Evolutionary conservation across 1,284 basidiomycete species (phyloP).

Genomic region (Sporisorium exsertum): DNA sequence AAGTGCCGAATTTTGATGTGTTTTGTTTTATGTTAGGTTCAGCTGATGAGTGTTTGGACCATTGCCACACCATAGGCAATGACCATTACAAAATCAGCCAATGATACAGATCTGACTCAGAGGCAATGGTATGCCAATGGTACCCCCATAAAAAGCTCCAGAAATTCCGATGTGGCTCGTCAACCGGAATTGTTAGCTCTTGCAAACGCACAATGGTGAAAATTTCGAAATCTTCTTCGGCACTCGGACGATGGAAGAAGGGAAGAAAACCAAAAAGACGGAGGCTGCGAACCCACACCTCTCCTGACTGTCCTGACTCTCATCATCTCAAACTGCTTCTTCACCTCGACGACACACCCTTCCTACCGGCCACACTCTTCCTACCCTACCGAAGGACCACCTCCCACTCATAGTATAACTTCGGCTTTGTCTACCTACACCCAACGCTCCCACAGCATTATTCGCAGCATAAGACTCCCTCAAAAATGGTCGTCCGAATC

Average conservation of each 20-base stretch:
- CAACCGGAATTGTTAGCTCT: neutral
- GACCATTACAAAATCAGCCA: too few relatives aligned
- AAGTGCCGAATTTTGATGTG: too few relatives aligned
- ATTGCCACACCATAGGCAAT: too few relatives aligned
- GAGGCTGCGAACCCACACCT: neutral
- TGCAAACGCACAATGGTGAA: neutral
- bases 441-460: too few relatives aligned
- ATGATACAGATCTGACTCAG: too few relatives aligned
- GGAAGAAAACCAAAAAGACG: slow-evolving; percentile 8
- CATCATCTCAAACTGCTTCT: neutral
- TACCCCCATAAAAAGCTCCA: too few relatives aligned
- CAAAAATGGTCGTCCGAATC: slow-evolving; percentile 83
- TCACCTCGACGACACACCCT: neutral
- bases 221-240: slow-evolving; percentile 3
- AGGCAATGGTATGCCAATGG: too few relatives aligned
- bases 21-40: too few relatives aligned
- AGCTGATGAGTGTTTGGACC: too few relatives aligned
- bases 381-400: too few relatives aligned
- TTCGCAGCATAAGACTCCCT: neutral
- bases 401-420: too few relatives aligned
- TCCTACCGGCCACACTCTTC: neutral
- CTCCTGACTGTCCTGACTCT: neutral
- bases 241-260: slow-evolving; percentile 6
- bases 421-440: too few relatives aligned
- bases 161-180: neutral